Base-by-base conservation (phyloP, 345 rosid species). In the Brassica nigra region DNA sequence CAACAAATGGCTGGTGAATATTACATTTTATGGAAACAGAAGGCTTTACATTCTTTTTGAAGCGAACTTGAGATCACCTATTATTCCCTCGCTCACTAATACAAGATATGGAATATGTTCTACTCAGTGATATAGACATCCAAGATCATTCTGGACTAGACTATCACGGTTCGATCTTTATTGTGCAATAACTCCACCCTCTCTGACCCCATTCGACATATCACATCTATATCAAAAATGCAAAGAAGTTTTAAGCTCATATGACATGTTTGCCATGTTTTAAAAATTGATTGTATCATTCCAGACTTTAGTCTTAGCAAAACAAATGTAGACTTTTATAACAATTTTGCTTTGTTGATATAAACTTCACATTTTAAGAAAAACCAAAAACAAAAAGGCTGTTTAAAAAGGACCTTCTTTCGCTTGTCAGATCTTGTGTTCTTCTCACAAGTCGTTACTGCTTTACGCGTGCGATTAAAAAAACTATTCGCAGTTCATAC, bases 391-490 rank as follows among this genome's bases (percentile, higher is more conserved):
- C 14, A 5, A 20, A 54, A 75, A 33, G 11, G 80, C 63, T 47
- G 80, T 30, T 64, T 68, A 61, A 76, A 76, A 37, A 69, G 37
- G 75, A 62, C 70, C 64, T 47, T 36, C 64, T n/a, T 12, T 54
- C 34, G 9, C 23, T 16, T 59, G 68, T 78, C 82, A 78, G 67
- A 42, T 57, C 29, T 78, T 58, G 77, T 78, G 74, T 78, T 78
- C 77, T 72, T 58, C 5, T 28, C 66, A 36, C 63, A 66, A 58
- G 82, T 78, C 82, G 68, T 73, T 39, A 59, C 3, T 57, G 52
- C 82, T 57, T 59, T 15, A 59, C 77, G 82, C 82, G 77, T 73
- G 73, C 66, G 63, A 66, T 58, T 73, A 20, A 66, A 30, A 65
- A 58, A 57, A 36, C 16, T 28, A 12, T 34, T 63, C 65, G 8